phyloP scores from a whole-genome alignment of 2,329 filamentous ascomycete genomes.

The Thermochaetoides dissita region DNA sequence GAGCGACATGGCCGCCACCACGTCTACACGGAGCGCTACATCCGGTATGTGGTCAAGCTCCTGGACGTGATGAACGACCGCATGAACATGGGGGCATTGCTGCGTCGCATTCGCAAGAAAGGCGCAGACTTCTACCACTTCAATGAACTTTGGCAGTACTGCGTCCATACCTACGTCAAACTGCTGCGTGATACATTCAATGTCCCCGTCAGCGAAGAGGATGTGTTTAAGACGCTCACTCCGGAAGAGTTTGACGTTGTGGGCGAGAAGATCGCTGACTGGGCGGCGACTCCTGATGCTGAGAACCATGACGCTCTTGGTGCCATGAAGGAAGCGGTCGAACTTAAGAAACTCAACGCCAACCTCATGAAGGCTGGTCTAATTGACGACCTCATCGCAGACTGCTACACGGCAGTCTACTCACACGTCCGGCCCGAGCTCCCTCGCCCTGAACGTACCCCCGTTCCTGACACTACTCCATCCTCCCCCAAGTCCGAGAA shows the following conservation, averaged over 20 bases:
- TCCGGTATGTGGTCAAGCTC: conserved; percentile 64
- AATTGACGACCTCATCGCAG: conserved; percentile 88
- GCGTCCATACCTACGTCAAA: conserved; percentile 38
- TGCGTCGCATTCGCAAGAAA: conserved; percentile 69
- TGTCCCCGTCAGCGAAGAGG: conserved; percentile 33
- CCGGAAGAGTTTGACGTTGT: conserved; percentile 45
- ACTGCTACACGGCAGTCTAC: conserved; percentile 72
- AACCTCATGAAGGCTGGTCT: conserved; percentile 71
- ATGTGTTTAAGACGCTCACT: conserved; percentile 39
- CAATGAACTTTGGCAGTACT: conserved; percentile 43
- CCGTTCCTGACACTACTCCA: conserved; percentile 23
- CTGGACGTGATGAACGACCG: conserved; percentile 64
- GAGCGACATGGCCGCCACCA: conserved; percentile 76
- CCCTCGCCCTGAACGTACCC: conserved; percentile 34
- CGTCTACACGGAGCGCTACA: conserved; percentile 79
- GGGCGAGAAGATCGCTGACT: conserved; percentile 39
- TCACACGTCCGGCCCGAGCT: conserved; percentile 49
- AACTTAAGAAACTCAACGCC: conserved; percentile 61
- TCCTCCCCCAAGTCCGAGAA: not conserved
- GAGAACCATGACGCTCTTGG: conserved; percentile 31
- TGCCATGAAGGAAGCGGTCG: conserved; percentile 44
- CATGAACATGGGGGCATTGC: conserved; percentile 59
- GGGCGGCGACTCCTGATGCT: conserved; percentile 29
- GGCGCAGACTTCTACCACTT: conserved; percentile 60
- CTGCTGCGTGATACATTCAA: conserved; percentile 36